Base-by-base conservation (phyloP, 1,284 basidiomycete genomes). In the Farysia itapuensis region DNA sequence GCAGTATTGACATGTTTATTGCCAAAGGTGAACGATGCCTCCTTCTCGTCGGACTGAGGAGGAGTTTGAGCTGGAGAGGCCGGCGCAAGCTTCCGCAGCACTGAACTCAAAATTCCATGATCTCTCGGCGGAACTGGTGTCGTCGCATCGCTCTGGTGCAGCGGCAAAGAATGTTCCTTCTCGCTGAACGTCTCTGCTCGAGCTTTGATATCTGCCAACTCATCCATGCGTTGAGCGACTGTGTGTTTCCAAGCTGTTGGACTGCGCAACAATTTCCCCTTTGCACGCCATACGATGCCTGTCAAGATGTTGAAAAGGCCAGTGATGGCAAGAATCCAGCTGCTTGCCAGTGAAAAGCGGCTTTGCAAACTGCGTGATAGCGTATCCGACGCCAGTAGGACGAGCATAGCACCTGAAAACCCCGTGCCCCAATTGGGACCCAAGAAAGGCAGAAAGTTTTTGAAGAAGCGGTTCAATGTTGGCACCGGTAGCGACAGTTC, bases 351-450 rank as follows among this genome's bases (percentile, higher is more conserved):
- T 0, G 43, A 29, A 21, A 70, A 56, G 24, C 5, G 23, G 4
- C 38, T 36, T 13, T 43, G 26, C 23, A 33, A 19, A 4, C 34
- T 35, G 11, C 51, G 11, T 23, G 44, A 45, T 22, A 63, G 24
- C 14, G 28, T 39, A 15, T 63, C 53, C 2, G 40, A 49, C 9
- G 53, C 45, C 5, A 64, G 38, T 3, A 69, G 36, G 12, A 66
- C 18, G 28, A 67, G 35, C 13, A 70, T 42, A 4, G 53, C 40
- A 15, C 68, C 68, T 16, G 64, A 25, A 6, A 65, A 56, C 1
- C 35, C 54, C 1, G 59, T 60, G 5, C 68, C 65, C 49, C 54
- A 68, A 15, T 58, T 53, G 4, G 54, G 45, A 2, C 66, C 58
- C 1, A 70, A 34, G 12, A 70, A 60, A 0, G 68, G 65, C 11